Percentiles rank a stretch among this genome's conserved stretches.
These are phyloP conservation scores for Waitea zeae DNA, from an alignment of 1,284 basidiomycete species.

Conservation along the genomic window DNA sequence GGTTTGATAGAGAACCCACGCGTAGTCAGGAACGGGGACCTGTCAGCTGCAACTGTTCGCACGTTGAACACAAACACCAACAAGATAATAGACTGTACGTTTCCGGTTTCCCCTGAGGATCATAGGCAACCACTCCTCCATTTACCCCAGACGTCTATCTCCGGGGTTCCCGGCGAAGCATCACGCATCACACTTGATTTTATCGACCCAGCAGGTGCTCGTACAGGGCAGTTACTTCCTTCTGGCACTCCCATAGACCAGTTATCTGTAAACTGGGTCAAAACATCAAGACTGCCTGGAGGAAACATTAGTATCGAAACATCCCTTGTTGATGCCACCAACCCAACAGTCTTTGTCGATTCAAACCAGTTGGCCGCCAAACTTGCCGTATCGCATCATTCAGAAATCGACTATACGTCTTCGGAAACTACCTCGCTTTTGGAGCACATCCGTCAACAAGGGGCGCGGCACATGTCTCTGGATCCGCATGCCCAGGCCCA, in stretches of 20 bases:
- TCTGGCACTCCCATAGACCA: constrained; percentile 31
- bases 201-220: constrained; percentile 43
- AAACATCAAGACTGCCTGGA: too few species aligned
- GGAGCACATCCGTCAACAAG: constrained; percentile 36
- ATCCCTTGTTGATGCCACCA: constrained; percentile 56
- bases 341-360: constrained; percentile 49
- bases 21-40: neutral
- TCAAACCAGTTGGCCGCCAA: constrained; percentile 22
- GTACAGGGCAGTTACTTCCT: constrained; percentile 54
- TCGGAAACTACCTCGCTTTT: constrained; percentile 19
- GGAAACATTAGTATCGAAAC: constrained; percentile 21
- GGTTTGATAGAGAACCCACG: constrained; percentile 11
- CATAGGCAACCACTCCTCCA: constrained; percentile 22
- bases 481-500: constrained; percentile 43
- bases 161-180: constrained; percentile 48
- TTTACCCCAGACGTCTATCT: constrained; percentile 30
- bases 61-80: constrained; percentile 53
- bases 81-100: constrained; percentile 49
- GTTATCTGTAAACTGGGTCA: constrained; percentile 10
- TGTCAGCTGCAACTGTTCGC: constrained; percentile 23
- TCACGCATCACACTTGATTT: constrained; percentile 54
- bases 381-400: constrained; percentile 14
- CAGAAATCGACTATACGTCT: constrained; percentile 11
- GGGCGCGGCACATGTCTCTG: constrained; percentile 45
- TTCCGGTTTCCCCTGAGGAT: constrained; percentile 29